Conservation (phyloP, 805 yeast species). For the Kluyveromyces aestuarii region DNA sequence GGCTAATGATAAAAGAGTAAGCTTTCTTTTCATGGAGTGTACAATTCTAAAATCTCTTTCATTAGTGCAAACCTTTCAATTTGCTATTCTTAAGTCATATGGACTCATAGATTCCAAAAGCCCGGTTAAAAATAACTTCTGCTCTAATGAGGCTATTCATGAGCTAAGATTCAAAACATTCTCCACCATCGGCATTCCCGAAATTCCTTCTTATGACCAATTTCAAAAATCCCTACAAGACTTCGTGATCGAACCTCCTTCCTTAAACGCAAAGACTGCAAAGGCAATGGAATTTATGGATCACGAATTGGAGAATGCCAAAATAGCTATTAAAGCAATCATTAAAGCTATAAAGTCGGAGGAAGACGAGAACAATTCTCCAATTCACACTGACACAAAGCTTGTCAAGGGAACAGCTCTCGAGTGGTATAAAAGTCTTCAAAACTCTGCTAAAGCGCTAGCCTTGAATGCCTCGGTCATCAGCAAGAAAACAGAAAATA, state of each 20-base stretch:
- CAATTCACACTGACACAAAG: slow-evolving; percentile 18
- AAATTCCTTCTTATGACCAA: slow-evolving; percentile 39
- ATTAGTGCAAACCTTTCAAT: slow-evolving; percentile 28
- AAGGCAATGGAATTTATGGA: slow-evolving; percentile 12
- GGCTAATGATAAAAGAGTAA: slow-evolving; percentile 18
- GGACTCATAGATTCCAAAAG: slow-evolving; percentile 17
- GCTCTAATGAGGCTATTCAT: slow-evolving; percentile 30
- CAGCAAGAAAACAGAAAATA: slow-evolving; percentile 2
- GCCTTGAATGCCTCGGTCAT: slow-evolving; percentile 8
- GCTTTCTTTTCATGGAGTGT: slow-evolving; percentile 16
- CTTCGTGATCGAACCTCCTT: slow-evolving; percentile 13
- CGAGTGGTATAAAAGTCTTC: slow-evolving; percentile 23
- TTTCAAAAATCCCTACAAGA: slow-evolving; percentile 19
- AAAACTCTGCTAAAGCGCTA: slow-evolving; percentile 10
- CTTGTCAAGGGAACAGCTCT: slow-evolving; percentile 25
- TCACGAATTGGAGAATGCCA: slow-evolving; percentile 12
- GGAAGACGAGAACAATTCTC: slow-evolving; percentile 10
- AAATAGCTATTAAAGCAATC: slow-evolving; percentile 8
- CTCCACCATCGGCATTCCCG: slow-evolving; percentile 72
- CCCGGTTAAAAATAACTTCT: slow-evolving; percentile 20
- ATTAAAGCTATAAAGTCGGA: slow-evolving; percentile 14
- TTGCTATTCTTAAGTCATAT: slow-evolving; percentile 19
- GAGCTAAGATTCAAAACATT: slow-evolving; percentile 69
- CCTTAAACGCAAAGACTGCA: slow-evolving; percentile 10
- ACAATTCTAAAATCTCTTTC: slow-evolving; percentile 23